Evolutionary conservation across 768 basidiomycete genomes (phyloP).

Genomic region (Gymnopilus junonius): DNA sequence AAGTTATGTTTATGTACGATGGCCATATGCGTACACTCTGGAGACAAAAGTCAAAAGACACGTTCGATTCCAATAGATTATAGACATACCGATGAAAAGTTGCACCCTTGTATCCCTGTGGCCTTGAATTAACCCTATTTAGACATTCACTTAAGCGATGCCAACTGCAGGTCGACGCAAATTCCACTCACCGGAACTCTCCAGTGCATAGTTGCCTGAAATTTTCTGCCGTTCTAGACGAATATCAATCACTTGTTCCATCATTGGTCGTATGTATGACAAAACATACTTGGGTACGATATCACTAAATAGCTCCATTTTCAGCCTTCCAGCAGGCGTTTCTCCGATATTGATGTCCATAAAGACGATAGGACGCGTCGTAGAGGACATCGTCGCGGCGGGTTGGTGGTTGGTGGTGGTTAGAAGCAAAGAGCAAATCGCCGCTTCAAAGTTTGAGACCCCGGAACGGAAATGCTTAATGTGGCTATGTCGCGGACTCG

Average conservation of each 20-base stretch:
- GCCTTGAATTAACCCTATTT: slow-evolving; percentile 75
- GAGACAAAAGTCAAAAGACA: slow-evolving; percentile 19
- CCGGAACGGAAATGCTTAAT: neutral
- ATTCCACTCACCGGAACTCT: slow-evolving; percentile 75
- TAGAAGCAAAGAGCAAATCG: neutral
- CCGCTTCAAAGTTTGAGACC: neutral
- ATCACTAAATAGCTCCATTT: slow-evolving; percentile 98
- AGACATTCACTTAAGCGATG: slow-evolving; percentile 5
- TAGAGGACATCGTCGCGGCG: slow-evolving; percentile 34
- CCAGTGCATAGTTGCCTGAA: slow-evolving; percentile 97
- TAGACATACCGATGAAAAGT: slow-evolving; percentile 83
- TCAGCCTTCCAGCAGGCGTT: slow-evolving; percentile 91
- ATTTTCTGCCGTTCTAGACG: slow-evolving; percentile 90
- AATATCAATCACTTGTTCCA: slow-evolving; percentile 2
- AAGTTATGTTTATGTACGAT: neutral
- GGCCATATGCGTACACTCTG: slow-evolving; percentile 67
- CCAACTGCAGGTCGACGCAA: neutral
- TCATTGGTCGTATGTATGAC: neutral
- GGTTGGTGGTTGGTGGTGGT: neutral
- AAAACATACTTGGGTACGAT: slow-evolving; percentile 86
- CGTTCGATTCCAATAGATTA: neutral
- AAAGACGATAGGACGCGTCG: slow-evolving; percentile 87
- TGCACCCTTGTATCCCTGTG: slow-evolving; percentile 91
- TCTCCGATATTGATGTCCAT: slow-evolving; percentile 98
- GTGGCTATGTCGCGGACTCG: neutral